Evolutionary conservation across 2,329 filamentous ascomycete genomes (phyloP).

Genomic region (Lachnum nothofagi): DNA sequence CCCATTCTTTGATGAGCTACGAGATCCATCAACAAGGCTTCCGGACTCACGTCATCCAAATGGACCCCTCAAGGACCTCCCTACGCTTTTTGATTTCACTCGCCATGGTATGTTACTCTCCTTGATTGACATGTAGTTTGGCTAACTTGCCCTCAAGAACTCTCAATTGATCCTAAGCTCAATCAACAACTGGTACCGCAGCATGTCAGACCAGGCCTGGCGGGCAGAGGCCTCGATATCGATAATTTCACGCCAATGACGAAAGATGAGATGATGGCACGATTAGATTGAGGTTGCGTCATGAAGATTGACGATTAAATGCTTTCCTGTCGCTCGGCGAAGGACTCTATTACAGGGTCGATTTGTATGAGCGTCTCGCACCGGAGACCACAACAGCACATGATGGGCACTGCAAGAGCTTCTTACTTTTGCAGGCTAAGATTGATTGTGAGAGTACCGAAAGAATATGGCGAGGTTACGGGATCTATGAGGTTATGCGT

Average conservation of each 20-base stretch:
- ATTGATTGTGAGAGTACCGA: conserved; percentile 29
- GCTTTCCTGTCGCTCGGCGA: conserved; percentile 31
- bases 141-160: conserved; percentile 53
- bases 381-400: conserved; percentile 26
- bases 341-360: conserved; percentile 25
- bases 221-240: conserved; percentile 77
- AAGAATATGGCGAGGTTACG: conserved; percentile 26
- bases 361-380: conserved; percentile 28
- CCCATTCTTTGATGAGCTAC: conserved; percentile 95
- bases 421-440: conserved; percentile 25
- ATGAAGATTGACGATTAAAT: conserved; percentile 32
- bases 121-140: conserved; percentile 1
- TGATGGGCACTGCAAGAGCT: conserved; percentile 28
- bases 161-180: conserved; percentile 87
- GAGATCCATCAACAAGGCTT: conserved; percentile 83
- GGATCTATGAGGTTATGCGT: conserved; percentile 32
- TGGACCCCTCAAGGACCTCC: conserved; percentile 73
- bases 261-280: conserved; percentile 96
- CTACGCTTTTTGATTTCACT: conserved; percentile 86
- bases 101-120: conserved; percentile 69
- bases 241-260: conserved; percentile 87
- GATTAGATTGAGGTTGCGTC: conserved; percentile 70
- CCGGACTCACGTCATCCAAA: conserved; percentile 90
- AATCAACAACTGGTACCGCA: conserved; percentile 83
- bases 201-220: conserved; percentile 71